Evolutionary conservation across 495 filamentous ascomycete genomes (phyloP), one percentile per base, ranked within the genome.

Genomic region (Penicillium canescens): DNA sequence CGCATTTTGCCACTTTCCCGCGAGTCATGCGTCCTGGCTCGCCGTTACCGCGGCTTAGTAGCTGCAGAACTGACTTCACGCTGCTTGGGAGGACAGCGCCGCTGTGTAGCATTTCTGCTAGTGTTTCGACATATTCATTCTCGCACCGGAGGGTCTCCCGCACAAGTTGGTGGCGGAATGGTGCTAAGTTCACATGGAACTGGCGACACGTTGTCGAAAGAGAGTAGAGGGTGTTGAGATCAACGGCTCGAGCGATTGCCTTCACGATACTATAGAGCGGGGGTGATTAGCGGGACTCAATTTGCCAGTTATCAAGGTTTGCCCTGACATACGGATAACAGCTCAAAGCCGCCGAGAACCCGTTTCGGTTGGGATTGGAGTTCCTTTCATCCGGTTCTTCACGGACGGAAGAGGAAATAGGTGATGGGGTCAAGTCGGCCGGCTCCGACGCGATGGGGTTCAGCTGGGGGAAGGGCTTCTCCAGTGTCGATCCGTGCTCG

Each of bases 171-270:
- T 74, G 77, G 66, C 90, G 86, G 65, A 88, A 91, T 52, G 89
- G 89, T 18, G 92, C 69, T 11, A 96, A 76, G 56, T 86, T 88
- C 35, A 73, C 81, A 56, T 86, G 87, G 54, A 93, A 82, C 61
- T 90, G 89, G 24, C 86, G 87, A 68, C 91, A 95, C 39, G 88
- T 91, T 34, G 78, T 77, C 52, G 91, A 88, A 14, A 96, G 80
- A 46, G 82, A 83, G 68, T 96, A 85, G 54, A 96, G 83, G 13
- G 88, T 86, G 68, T 92, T 96, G 13, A 95, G 81, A 67, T 96
- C 92, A 56, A 96, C 78, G 57, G 79, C 76, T 24, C 82, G 80
- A 24, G 87, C 86, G 49, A 96, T 82, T 53, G 85, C 81, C 55
- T 82, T 85, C 68, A 89, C 81, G 57, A 96, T 86, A 54, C 92